These are phyloP conservation scores for Laetiporus sulphureus DNA, from an alignment of 1,284 basidiomycete genomes.

Conservation along the genomic window DNA sequence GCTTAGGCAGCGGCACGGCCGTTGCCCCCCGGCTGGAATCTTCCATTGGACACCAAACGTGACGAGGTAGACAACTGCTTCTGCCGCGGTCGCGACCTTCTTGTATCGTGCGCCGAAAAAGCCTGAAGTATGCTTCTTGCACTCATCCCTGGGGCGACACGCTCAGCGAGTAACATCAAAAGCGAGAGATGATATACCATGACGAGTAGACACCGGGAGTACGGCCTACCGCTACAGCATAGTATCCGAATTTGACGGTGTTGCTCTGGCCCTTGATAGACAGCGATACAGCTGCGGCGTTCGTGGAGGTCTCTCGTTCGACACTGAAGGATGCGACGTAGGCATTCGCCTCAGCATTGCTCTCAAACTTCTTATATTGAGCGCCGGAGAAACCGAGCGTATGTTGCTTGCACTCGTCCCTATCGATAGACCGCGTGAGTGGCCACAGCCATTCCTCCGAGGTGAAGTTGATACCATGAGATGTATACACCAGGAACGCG, in stretches of 20 bases:
- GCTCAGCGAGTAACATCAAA: not conserved
- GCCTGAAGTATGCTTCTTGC: slow-evolving; percentile 50
- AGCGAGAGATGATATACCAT: slow-evolving; percentile 15
- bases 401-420: slow-evolving; percentile 55
- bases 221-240: slow-evolving; percentile 24
- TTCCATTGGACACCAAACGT: slow-evolving; percentile 1
- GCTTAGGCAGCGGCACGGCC: not conserved
- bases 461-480: no score
- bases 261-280: no score
- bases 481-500: no score
- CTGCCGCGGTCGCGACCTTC: slow-evolving; percentile 45
- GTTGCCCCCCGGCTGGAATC: not conserved
- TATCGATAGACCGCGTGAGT: no score
- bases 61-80: slow-evolving; percentile 38
- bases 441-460: no score
- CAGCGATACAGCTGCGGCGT: no score
- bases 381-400: slow-evolving; percentile 51
- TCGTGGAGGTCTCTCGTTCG: no score
- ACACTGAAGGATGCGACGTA: no score
- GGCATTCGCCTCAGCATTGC: slow-evolving; percentile 41
- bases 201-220: slow-evolving; percentile 20
- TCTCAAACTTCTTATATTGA: slow-evolving; percentile 58
- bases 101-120: slow-evolving; percentile 54
- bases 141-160: slow-evolving; percentile 42
- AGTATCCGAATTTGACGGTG: slow-evolving; percentile 17